These are phyloP conservation scores for Amoebophrya sp. DNA, from an alignment of 169 alveolate species.

Conservation along the genomic window DNA sequence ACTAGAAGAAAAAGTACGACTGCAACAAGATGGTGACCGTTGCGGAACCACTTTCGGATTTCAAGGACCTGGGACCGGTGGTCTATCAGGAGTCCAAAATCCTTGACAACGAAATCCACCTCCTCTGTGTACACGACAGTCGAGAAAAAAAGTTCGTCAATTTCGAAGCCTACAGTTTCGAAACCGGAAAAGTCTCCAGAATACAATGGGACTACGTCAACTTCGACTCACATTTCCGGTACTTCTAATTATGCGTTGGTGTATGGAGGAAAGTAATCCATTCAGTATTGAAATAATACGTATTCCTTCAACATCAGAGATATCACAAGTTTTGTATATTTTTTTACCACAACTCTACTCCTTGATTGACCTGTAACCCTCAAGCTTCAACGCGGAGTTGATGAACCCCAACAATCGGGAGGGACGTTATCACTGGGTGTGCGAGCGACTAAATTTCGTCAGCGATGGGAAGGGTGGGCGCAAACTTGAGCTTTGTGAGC, in stretches of 20 bases:
- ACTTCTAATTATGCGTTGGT: too few species aligned
- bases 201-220: conserved; percentile 23
- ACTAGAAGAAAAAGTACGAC: too few species aligned
- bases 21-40: conserved; percentile 18
- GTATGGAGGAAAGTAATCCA: too few species aligned
- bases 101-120: neutral
- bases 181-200: neutral
- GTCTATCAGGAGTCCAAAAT: conserved; percentile 12
- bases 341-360: neutral
- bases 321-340: neutral
- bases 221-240: conserved; percentile 21
- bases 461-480: neutral
- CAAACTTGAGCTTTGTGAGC: conserved; percentile 1
- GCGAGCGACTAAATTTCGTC: conserved; percentile 33
- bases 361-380: too few species aligned
- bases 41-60: neutral
- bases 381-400: conserved; percentile 35
- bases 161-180: conserved; percentile 1
- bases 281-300: neutral
- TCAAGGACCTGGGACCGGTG: conserved; percentile 17
- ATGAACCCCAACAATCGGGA: conserved; percentile 38
- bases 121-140: conserved; percentile 14
- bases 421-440: conserved; percentile 31
- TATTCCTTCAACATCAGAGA: neutral
- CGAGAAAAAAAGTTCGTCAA: neutral